Percentiles rank a stretch among this genome's conserved stretches.
Conservation (phyloP, 2,329 filamentous ascomycete genomes). For the Colletotrichum melonis region DNA sequence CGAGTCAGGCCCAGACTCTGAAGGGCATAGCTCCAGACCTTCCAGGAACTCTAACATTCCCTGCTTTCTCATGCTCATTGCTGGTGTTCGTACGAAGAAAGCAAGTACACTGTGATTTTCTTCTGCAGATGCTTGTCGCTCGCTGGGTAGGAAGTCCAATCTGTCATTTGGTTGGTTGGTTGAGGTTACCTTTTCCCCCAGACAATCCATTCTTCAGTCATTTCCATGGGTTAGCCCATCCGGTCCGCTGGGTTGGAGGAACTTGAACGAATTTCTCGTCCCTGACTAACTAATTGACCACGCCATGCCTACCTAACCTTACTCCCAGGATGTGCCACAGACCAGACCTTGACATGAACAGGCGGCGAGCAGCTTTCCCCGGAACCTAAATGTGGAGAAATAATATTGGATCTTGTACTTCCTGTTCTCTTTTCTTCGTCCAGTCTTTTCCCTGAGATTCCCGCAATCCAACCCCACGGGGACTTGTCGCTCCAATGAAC, state of each 20-base stretch:
- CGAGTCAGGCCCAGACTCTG: conserved; percentile 27
- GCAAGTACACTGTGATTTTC: no score
- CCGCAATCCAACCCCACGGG: conserved; percentile 13
- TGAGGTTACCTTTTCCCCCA: background rate
- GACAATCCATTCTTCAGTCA: conserved; percentile 18
- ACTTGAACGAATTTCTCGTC: background rate
- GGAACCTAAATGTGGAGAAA: conserved; percentile 1
- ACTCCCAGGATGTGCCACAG: background rate
- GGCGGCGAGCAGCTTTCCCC: conserved; percentile 1
- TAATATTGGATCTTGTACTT: background rate
- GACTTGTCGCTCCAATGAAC: conserved; percentile 18
- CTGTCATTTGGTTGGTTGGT: background rate
- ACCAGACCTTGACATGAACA: background rate
- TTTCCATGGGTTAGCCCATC: background rate
- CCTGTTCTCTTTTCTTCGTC: background rate
- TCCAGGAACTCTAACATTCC: conserved; percentile 12
- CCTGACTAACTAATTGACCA: conserved; percentile 3
- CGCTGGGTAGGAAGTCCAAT: background rate
- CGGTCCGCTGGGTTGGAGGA: conserved; percentile 4
- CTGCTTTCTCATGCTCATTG: background rate
- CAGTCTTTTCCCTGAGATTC: background rate
- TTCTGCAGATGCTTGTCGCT: background rate
- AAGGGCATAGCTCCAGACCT: conserved; percentile 17
- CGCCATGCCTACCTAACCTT: background rate
- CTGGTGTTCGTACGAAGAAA: no score